A percentile compares a stretch with the other conserved stretches of the same genome.
phyloP scores from a whole-genome alignment of 345 rosid species.

The Rhizophora mangle region DNA sequence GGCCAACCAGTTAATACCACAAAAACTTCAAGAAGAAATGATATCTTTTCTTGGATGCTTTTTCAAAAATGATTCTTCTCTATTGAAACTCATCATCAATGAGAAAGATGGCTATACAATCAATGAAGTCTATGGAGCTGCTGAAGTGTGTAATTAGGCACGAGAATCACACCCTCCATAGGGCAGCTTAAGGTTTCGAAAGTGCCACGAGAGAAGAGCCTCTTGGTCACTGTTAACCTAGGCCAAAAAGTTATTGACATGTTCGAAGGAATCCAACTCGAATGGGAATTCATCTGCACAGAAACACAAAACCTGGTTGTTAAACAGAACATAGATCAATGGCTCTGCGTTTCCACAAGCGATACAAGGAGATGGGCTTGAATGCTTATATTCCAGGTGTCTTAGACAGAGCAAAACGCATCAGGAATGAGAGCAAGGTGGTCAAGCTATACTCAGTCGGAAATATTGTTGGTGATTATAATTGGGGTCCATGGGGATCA shows the following conservation, averaged over 20 bases:
- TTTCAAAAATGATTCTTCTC: not conserved
- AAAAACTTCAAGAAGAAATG: slow-evolving; percentile 4
- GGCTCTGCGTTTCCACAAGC: slow-evolving; percentile 21
- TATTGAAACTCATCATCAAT: slow-evolving; percentile 10
- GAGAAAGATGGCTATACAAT: not conserved
- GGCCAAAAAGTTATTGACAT: slow-evolving; percentile 21
- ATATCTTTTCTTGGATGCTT: slow-evolving; percentile 3
- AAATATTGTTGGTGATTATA: not conserved
- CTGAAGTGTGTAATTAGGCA: slow-evolving; percentile 18
- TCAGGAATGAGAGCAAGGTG: slow-evolving; percentile 13
- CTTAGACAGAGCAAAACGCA: slow-evolving; percentile 17
- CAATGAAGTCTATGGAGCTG: slow-evolving; percentile 15
- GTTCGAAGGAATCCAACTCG: slow-evolving; percentile 20
- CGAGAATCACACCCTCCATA: slow-evolving; percentile 16
- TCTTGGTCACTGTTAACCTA: slow-evolving; percentile 13
- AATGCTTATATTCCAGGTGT: slow-evolving; percentile 12
- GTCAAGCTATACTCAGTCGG: slow-evolving; percentile 24
- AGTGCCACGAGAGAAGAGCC: not conserved
- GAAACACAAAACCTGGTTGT: slow-evolving; percentile 13
- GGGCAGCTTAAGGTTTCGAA: slow-evolving; percentile 18
- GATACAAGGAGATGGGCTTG: slow-evolving; percentile 18
- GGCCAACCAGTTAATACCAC: slow-evolving; percentile 17
- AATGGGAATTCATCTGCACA: slow-evolving; percentile 16
- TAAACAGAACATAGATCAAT: slow-evolving; percentile 1
- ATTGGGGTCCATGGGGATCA: too few species aligned